Evolutionary conservation across 495 filamentous ascomycete genomes (phyloP).

Genomic region (Aspergillus heteromorphus): DNA sequence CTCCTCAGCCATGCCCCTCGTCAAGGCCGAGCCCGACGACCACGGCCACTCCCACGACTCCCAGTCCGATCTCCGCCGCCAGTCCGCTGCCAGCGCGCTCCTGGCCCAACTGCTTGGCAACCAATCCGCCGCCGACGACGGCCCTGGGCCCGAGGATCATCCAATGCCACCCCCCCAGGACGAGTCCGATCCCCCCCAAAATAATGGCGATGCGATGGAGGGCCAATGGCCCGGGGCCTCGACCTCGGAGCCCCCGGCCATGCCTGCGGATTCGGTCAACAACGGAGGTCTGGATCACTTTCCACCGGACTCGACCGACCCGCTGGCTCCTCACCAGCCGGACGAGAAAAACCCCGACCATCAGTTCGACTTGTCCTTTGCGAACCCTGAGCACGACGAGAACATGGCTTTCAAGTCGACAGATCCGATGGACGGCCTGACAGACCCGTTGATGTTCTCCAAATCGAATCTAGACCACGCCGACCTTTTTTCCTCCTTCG

Average conservation of each 20-base stretch:
- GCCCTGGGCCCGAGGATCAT: constrained; percentile 4
- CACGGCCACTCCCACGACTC: constrained; percentile 6
- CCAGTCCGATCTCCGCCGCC: constrained; percentile 21
- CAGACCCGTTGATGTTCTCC: constrained; percentile 31
- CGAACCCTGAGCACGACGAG: constrained; percentile 6
- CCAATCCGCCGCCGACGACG: constrained; percentile 16
- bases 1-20: constrained; percentile 19
- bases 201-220: constrained; percentile 7
- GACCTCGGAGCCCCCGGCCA: constrained; percentile 4
- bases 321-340: constrained; percentile 7
- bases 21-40: constrained; percentile 31
- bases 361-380: constrained; percentile 7
- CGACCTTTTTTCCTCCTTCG: constrained; percentile 37
- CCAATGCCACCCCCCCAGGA: constrained; percentile 4
- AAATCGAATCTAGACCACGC: constrained; percentile 31
- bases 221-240: constrained; percentile 11
- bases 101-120: constrained; percentile 42
- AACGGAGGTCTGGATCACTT: constrained; percentile 12
- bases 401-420: constrained; percentile 8
- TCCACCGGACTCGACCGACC: constrained; percentile 1
- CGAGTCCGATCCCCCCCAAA: constrained; percentile 1
- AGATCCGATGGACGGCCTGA: constrained; percentile 25
- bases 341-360: constrained; percentile 8
- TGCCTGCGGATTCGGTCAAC: constrained; percentile 7
- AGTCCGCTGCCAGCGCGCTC: constrained; percentile 41